Evolutionary conservation across 345 rosid species (phyloP).

Genomic region (Euclidium syriacum): DNA sequence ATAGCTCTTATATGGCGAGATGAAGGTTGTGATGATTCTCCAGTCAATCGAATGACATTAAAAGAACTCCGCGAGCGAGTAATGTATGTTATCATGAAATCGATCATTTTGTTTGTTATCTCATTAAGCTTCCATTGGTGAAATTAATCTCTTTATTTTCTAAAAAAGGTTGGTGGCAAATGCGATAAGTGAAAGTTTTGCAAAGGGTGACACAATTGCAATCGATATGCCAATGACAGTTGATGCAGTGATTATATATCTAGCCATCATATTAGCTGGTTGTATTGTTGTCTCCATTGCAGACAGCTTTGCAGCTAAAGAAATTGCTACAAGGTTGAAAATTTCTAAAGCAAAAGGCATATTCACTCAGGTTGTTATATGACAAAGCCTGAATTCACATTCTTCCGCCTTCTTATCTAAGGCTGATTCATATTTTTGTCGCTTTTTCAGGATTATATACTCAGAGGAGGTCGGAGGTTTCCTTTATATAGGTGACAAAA

Average conservation of each 20-base stretch:
- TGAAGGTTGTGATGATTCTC: slow-evolving; percentile 53
- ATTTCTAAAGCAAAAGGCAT: slow-evolving; percentile 78
- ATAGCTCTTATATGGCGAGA: slow-evolving; percentile 77
- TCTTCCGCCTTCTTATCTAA: background rate
- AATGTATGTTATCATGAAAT: slow-evolving; percentile 46
- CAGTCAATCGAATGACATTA: slow-evolving; percentile 47
- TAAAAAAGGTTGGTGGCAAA: slow-evolving; percentile 69
- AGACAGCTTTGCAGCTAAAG: slow-evolving; percentile 87
- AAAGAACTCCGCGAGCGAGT: slow-evolving; percentile 70
- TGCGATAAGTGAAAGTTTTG: slow-evolving; percentile 52
- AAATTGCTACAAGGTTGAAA: slow-evolving; percentile 71
- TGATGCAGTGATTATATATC: slow-evolving; percentile 71
- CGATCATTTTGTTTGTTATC: background rate
- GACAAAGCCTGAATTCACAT: background rate
- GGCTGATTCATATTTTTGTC: background rate
- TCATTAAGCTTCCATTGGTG: background rate
- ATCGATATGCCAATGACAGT: slow-evolving; percentile 96
- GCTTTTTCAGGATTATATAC: slow-evolving; percentile 66
- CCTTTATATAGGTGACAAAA: slow-evolving; percentile 80
- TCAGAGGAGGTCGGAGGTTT: slow-evolving; percentile 69
- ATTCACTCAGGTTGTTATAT: slow-evolving; percentile 87
- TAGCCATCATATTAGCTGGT: slow-evolving; percentile 79
- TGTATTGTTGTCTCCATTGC: slow-evolving; percentile 86
- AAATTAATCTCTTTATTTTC: background rate
- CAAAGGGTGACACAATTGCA: slow-evolving; percentile 80